Evolutionary conservation across 2,329 filamentous ascomycete species (phyloP).

Genomic region (Penicillium thymicola): DNA sequence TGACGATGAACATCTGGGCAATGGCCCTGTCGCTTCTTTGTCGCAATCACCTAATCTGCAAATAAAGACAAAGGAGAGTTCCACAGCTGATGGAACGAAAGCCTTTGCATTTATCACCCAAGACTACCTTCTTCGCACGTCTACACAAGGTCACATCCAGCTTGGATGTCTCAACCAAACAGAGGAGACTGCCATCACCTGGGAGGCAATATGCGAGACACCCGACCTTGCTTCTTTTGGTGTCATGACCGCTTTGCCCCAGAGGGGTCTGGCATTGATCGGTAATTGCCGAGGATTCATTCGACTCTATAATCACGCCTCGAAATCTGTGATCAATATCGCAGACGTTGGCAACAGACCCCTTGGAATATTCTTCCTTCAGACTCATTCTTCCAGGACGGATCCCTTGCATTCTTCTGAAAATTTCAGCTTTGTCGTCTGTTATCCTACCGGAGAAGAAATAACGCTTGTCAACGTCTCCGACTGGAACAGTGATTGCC

Average conservation of each 20-base stretch:
- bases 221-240: slow-evolving; percentile 33
- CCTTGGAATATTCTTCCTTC: slow-evolving; percentile 28
- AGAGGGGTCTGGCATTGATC: slow-evolving; percentile 34
- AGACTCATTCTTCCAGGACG: slow-evolving; percentile 5
- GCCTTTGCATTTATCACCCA: slow-evolving; percentile 35
- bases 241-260: slow-evolving; percentile 30
- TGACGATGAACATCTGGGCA: not conserved
- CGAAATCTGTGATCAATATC: slow-evolving; percentile 27
- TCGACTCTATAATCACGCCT: slow-evolving; percentile 35
- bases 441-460: slow-evolving; percentile 25
- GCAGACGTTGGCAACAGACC: slow-evolving; percentile 27
- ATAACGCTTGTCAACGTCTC: slow-evolving; percentile 30
- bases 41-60: not conserved
- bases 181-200: slow-evolving; percentile 16
- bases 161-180: slow-evolving; percentile 24
- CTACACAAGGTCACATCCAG: slow-evolving; percentile 30
- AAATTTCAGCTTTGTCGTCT: slow-evolving; percentile 26
- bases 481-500: slow-evolving; percentile 8
- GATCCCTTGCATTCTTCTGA: slow-evolving; percentile 4
- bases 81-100: slow-evolving; percentile 21
- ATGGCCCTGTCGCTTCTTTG: not conserved
- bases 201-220: slow-evolving; percentile 28
- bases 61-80: not conserved
- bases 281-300: slow-evolving; percentile 34
- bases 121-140: slow-evolving; percentile 33